phyloP scores from a whole-genome alignment of 805 yeast species.

The Candida arabinofermentans region DNA sequence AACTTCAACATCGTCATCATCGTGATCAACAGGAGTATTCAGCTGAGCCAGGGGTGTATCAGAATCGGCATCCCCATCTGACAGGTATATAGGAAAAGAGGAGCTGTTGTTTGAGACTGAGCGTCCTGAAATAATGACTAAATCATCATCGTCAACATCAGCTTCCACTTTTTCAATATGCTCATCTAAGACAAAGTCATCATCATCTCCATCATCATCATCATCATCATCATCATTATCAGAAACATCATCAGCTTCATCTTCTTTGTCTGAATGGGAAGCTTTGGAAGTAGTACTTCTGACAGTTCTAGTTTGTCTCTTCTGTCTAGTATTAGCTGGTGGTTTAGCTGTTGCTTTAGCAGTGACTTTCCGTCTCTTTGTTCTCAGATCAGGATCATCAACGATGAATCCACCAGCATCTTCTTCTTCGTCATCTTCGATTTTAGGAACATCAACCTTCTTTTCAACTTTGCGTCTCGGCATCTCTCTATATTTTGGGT shows the following conservation, averaged over 20 bases:
- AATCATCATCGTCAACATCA: conserved; percentile 20
- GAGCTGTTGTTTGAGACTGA: conserved; percentile 7
- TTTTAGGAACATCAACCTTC: neutral
- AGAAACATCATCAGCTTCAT: conserved; percentile 9
- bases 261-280: conserved; percentile 1
- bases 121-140: conserved; percentile 21
- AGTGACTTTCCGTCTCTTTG: conserved; percentile 16
- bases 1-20: neutral
- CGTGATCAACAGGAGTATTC: neutral
- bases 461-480: neutral
- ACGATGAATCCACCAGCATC: conserved; percentile 40
- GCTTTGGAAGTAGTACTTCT: no score
- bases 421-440: conserved; percentile 5
- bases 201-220: conserved; percentile 22
- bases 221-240: conserved; percentile 12
- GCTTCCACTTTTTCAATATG: conserved; percentile 6
- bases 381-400: conserved; percentile 31
- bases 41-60: conserved; percentile 14
- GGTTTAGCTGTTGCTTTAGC: no score
- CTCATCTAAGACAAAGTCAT: conserved; percentile 23
- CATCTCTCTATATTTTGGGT: no score
- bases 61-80: conserved; percentile 17
- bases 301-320: no score
- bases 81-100: conserved; percentile 10
- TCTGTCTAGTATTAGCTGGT: no score